A percentile compares a stretch with the other conserved stretches of the same genome.
Conservation (phyloP, 768 basidiomycete species). For the Atractiella rhizophila region DNA sequence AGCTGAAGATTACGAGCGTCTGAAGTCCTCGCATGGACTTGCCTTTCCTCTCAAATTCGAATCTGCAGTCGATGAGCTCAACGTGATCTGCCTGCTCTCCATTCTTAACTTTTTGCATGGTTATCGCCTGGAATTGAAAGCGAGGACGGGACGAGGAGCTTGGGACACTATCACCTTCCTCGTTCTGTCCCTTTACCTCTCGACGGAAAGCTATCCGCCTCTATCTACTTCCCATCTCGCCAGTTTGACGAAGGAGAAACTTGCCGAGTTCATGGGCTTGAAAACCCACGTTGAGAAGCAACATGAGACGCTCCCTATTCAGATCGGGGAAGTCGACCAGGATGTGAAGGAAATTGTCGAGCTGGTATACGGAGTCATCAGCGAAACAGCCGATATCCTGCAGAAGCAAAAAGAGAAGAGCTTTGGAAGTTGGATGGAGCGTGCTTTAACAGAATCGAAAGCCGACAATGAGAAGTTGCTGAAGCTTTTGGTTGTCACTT, state of each 20-base stretch:
- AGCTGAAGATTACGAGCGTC: background rate
- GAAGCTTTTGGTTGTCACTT: conserved; percentile 1
- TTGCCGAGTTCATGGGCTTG: conserved; percentile 2
- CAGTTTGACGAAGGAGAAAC: background rate
- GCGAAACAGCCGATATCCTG: conserved; percentile 7
- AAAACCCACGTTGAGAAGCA: conserved; percentile 3
- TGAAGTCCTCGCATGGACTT: conserved; percentile 3
- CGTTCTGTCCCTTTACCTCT: conserved; percentile 3
- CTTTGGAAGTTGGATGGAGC: conserved; percentile 1
- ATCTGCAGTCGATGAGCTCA: conserved; percentile 5
- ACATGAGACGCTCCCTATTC: conserved; percentile 6
- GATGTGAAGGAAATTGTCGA: conserved; percentile 8
- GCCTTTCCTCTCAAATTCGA: conserved; percentile 7
- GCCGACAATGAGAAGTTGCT: background rate
- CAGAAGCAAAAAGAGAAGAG: background rate
- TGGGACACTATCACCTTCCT: conserved; percentile 7
- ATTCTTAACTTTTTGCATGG: conserved; percentile 7
- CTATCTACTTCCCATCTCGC: conserved; percentile 5
- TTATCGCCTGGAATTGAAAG: conserved; percentile 4
- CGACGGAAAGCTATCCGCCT: background rate
- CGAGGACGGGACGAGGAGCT: conserved; percentile 5
- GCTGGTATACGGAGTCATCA: conserved; percentile 5
- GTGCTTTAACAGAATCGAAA: background rate
- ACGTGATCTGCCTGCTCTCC: conserved; percentile 8
- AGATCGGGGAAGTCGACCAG: conserved; percentile 4